A percentile compares a stretch with the other conserved stretches of the same genome.
These are phyloP conservation scores for Primulina tabacum DNA, from an alignment of 257 asterid species.

Conservation along the genomic window DNA sequence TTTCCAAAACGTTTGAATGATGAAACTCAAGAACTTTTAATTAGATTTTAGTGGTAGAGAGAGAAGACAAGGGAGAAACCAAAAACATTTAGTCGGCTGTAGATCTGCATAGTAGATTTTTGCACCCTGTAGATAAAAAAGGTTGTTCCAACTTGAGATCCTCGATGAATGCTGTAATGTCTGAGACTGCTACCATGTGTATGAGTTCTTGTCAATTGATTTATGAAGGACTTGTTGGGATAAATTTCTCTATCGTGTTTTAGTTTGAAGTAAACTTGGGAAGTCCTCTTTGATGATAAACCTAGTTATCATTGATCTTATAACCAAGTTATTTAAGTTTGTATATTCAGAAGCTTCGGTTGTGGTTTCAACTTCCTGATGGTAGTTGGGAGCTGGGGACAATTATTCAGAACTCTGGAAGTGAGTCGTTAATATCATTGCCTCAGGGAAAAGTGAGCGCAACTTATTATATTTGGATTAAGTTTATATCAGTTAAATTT, in stretches of 20 bases:
- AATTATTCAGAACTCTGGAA: slow-evolving; percentile 59
- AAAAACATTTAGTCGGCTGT: not conserved
- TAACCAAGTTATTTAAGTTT: slow-evolving; percentile 21
- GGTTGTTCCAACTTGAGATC: not conserved
- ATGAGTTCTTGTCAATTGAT: not conserved
- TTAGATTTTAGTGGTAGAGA: not conserved
- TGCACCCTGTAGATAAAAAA: not conserved
- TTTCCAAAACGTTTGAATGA: not conserved
- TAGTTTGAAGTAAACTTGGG: not conserved
- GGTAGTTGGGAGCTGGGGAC: slow-evolving; percentile 95
- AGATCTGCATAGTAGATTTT: not conserved
- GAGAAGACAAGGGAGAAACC: not conserved
- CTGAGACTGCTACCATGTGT: not conserved
- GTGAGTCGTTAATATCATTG: slow-evolving; percentile 65
- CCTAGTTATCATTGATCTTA: slow-evolving; percentile 15
- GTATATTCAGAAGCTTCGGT: slow-evolving; percentile 65
- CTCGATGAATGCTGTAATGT: not conserved
- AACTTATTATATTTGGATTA: slow-evolving; percentile 8
- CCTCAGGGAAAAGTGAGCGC: slow-evolving; percentile 76
- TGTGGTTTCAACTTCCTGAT: slow-evolving; percentile 88
- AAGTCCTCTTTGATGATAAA: not conserved
- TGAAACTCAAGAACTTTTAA: not conserved
- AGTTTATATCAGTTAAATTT: slow-evolving; percentile 16
- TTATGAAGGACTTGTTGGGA: not conserved
- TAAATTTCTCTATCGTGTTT: not conserved